Evolutionary conservation across 768 basidiomycete species (phyloP), one percentile per base, ranked within the genome.

Genomic region (Tulasnella sp.): DNA sequence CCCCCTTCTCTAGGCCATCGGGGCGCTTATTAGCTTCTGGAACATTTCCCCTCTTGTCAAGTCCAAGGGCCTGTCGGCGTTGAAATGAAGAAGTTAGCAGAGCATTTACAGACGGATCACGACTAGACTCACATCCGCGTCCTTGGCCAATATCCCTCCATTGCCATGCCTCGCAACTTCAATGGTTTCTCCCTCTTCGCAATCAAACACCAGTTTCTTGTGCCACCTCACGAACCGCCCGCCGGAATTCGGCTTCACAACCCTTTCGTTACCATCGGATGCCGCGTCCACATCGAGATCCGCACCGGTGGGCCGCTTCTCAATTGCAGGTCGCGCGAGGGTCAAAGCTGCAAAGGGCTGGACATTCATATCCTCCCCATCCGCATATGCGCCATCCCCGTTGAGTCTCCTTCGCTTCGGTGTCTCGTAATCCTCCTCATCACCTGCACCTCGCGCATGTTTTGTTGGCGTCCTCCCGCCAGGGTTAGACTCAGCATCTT

Each of bases 391-490:
- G 17, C 45, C 47, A 30, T 59, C 48, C 19, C 41, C 48, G 34
- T 59, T 47, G 19, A 59, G 26, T 47, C 24, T 48, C 58, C 45
- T 4, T n/a, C 58, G 44, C 47, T 77, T 73, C 2, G 87, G 86
- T 10, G 85, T 86, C 66, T 78, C 76, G 64, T 88, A 88, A 61
- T 88, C 87, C 65, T 84, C 88, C 26, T 88, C 86, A 24, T 92
- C 88, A 1, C 88, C 89, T 3, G 88, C 79, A 1, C 83, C 88
- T 65, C 82, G 73, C 54, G 69, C 71, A 71, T 88, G 85, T 62
- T 70, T 68, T 26, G 32, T 41, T n/a, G n/a, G 10, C n/a, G 45
- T 21, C 34, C 15, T 38, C 34, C 34, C 34, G 45, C n/a, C 41
- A 11, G 45, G 5, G 8, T 24, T 38, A 13, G 38, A 29, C 26